phyloP scores from a whole-genome alignment of 192 early-diverging fungal genomes.

The Gigaspora rosea region DNA sequence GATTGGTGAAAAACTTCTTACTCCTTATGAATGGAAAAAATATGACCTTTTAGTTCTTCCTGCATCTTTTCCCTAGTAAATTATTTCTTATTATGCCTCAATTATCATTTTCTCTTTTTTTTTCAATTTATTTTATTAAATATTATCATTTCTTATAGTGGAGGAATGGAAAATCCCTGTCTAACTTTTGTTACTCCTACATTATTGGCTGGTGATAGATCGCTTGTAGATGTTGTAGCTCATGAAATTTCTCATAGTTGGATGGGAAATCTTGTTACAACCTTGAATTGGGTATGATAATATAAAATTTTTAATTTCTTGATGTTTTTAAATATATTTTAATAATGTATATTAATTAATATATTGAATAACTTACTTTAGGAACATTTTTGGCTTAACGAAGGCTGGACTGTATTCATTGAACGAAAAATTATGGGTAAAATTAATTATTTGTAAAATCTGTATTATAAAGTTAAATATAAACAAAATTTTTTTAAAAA shows the following conservation, averaged over 20 bases:
- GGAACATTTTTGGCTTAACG: conserved; percentile 90
- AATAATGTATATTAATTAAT: not conserved
- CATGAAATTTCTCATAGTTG: conserved; percentile 95
- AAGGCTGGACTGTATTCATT: conserved; percentile 93
- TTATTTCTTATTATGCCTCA: not conserved
- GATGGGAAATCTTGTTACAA: conserved; percentile 87
- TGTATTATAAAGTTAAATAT: not conserved
- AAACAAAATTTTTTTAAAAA: not conserved
- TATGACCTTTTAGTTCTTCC: conserved; percentile 94
- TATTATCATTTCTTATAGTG: conserved; percentile 34
- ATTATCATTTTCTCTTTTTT: not conserved
- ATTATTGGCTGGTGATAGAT: conserved; percentile 91
- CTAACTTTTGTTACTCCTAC: conserved; percentile 98
- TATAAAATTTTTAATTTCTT: not conserved
- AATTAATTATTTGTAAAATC: not conserved
- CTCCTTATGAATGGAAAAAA: conserved; percentile 94
- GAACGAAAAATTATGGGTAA: conserved; percentile 82
- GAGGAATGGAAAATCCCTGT: conserved; percentile 98
- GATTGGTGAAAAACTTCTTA: conserved; percentile 73
- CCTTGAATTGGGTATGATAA: conserved; percentile 67
- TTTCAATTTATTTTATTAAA: not conserved
- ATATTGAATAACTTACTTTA: conserved; percentile 7
- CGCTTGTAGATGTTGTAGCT: conserved; percentile 91
- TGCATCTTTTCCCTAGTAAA: conserved; percentile 78
- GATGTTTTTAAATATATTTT: not conserved